Evolutionary conservation across 179 eudicot species (phyloP), one percentile per base, ranked within the genome.

Genomic region (Heliamphora pulchella): DNA sequence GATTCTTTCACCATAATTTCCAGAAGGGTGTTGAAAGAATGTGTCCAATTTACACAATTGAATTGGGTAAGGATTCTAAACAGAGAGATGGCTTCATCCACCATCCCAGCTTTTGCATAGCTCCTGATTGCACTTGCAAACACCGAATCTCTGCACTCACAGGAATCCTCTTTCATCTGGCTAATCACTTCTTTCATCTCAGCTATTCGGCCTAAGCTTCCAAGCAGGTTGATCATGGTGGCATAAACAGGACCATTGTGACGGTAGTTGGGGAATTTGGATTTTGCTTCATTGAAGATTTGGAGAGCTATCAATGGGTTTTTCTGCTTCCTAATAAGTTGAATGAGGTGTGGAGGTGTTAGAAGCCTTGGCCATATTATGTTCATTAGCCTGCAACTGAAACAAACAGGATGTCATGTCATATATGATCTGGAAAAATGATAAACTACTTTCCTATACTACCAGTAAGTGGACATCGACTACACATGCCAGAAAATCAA

Each of bases 211-310:
- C 90, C 88, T 14, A 92, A 86, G 84, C 79, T 85, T 50, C 90
- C 90, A 5, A 96, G 98, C 73, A 94, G 82, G 71, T 79, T 81
- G 74, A 94, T 91, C 91, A 96, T 90, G 80, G 94, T 89, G 80
- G 93, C 91, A 83, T 92, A 96, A n/a, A 90, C 94, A 17, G 86
- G 83, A n/a, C 96, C 96, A 80, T 91, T 94, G 82, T 95, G 99
- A 70, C 76, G 90, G 82, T 96, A 96, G 53, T 82, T 67, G 20
- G 94, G 97, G 77, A 88, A 92, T 75, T 81, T 90, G 13, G 81
- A 71, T 83, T 87, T 89, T 76, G 95, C 93, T 85, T 89, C 92
- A 80, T 90, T 81, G 83, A 96, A 96, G 79, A 96, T 86, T 50
- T 86, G 73, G 20, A 96, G 85, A 66, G 98, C 97, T 68, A 84